Evolutionary conservation across 257 asterid genomes (phyloP).

Genomic region (Paraleonurus japonicus): DNA sequence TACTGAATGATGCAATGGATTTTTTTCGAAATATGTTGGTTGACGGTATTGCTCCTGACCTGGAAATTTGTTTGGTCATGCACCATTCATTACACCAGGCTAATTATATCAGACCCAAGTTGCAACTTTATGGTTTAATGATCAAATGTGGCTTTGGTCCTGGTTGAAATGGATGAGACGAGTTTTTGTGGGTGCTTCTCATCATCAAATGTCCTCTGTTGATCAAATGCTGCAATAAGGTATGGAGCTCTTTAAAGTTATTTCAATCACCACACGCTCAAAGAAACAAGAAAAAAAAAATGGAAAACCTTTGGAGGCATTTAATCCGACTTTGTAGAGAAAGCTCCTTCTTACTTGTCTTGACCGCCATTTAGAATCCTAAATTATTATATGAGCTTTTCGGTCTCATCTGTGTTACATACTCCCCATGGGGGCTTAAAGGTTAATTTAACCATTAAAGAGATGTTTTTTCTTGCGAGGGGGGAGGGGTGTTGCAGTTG

Average conservation of each 20-base stretch:
- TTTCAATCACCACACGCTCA: background rate
- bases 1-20: slow-evolving; percentile 41
- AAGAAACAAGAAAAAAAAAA: background rate
- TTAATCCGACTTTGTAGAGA: no score
- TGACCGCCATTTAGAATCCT: no score
- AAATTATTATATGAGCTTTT: no score
- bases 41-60: slow-evolving; percentile 52
- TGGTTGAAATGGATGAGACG: slow-evolving; percentile 34
- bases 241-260: slow-evolving; percentile 6
- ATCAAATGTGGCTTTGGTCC: slow-evolving; percentile 54
- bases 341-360: no score
- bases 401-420: no score
- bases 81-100: slow-evolving; percentile 34
- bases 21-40: slow-evolving; percentile 56
- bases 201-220: slow-evolving; percentile 16
- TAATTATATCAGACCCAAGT: slow-evolving; percentile 35
- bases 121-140: slow-evolving; percentile 46
- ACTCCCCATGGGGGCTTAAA: background rate
- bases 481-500: no score
- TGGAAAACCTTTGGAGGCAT: background rate
- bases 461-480: no score
- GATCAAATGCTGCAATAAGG: slow-evolving; percentile 18
- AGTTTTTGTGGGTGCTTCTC: slow-evolving; percentile 12
- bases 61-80: slow-evolving; percentile 40
- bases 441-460: no score